Evolutionary conservation across 1,284 basidiomycete species (phyloP).

Genomic region (Ustilago esculenta): DNA sequence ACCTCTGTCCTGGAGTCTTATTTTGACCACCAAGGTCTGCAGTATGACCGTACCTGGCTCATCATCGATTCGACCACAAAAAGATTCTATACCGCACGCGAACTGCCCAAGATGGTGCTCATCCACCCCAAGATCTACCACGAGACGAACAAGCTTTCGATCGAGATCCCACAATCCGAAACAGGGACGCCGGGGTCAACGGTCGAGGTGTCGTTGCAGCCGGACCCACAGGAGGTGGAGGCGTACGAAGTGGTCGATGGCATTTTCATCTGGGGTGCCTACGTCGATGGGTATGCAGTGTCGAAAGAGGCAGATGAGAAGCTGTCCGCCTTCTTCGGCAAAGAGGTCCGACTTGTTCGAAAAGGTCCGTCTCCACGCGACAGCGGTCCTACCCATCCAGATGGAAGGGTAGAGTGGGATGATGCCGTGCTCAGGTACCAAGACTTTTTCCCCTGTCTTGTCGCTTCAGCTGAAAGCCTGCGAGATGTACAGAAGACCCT

Average conservation of each 20-base stretch:
- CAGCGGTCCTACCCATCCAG: conserved; percentile 34
- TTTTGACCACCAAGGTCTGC: conserved; percentile 51
- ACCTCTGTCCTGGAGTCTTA: conserved; percentile 46
- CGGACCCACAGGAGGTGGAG: conserved; percentile 25
- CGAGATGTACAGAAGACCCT: conserved; percentile 54
- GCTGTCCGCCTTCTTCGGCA: conserved; percentile 56
- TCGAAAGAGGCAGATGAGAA: conserved; percentile 53
- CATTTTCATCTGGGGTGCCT: conserved; percentile 53
- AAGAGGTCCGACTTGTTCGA: conserved; percentile 51
- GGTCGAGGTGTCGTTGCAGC: conserved; percentile 46
- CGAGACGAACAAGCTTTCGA: conserved; percentile 34
- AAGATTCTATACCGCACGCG: conserved; percentile 59
- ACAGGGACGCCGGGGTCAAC: conserved; percentile 26
- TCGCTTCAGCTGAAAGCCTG: conserved; percentile 49
- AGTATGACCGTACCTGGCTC: conserved; percentile 61
- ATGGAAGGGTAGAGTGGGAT: conserved; percentile 38
- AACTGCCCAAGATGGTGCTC: conserved; percentile 59
- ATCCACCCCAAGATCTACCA: conserved; percentile 51
- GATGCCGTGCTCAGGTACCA: conserved; percentile 41
- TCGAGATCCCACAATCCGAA: conserved; percentile 52
- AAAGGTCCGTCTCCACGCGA: conserved; percentile 49
- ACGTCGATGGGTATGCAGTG: conserved; percentile 58
- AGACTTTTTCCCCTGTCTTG: conserved; percentile 58
- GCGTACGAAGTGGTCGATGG: conserved; percentile 50
- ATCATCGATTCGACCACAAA: conserved; percentile 54